Base-by-base conservation (phyloP, 2,329 filamentous ascomycete genomes). In the Elsinoe australis region DNA sequence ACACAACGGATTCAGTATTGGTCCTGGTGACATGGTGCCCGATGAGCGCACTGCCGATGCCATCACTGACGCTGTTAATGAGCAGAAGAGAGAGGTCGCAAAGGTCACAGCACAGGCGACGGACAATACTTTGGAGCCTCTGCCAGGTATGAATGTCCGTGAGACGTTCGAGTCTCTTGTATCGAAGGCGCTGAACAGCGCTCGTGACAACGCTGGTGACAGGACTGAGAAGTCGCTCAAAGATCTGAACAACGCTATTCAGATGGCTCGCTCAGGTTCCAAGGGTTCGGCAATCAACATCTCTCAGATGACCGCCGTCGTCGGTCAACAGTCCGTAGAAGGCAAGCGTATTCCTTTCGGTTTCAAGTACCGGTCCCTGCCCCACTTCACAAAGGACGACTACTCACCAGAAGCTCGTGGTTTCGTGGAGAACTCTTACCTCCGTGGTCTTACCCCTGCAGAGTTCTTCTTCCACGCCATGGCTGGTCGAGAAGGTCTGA, bases 401-500 rank as follows among this genome's bases (percentile, higher is more conserved):
- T 98, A 96, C 67, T 96, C 90, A 15, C 88, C 92, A 8, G 89
- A 95, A 64, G 90, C 92, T 36, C 83, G 92, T 71, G 92, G 92
- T 33, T 98, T 98, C 62, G 92, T 98, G 15, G 92, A 98, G 68
- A 98, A 98, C 70, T 98, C 92, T 0, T 98, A 98, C 60, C 79
- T 98, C 9, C 86, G 92, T 73, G 92, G 92, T 49, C 72, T 98
- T 51, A 98, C 94, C 0, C 92, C 92, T 0, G 83, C 86, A 1
- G 92, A 98, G 59, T 98, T 98, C 71, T 98, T 95, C 73, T 98
- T 98, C 77, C 92, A 98, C 78, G 92, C 92, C 63, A 98, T 98
- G 92, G 92, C 92, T 75, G 92, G 92, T 87, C 82, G 92, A 73
- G 92, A 98, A 71, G 92, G 92, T 94, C 76, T 98, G 49, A 98